Percentiles rank a stretch among this genome's conserved stretches.
Conservation (phyloP, 768 basidiomycete genomes). For the Sarcomyxa edulis region DNA sequence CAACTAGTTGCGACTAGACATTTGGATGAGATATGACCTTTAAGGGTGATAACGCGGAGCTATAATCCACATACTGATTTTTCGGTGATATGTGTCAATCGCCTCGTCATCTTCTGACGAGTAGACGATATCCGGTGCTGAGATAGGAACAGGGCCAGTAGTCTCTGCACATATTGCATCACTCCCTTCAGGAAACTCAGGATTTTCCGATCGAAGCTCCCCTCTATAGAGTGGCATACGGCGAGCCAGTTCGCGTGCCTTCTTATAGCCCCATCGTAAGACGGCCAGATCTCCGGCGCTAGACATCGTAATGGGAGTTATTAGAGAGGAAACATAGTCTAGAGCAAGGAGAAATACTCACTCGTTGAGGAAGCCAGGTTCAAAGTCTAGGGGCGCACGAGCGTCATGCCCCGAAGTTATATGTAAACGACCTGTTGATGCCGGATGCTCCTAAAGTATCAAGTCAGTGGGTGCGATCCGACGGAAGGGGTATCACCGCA, state of each 20-base stretch:
- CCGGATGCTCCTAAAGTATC: slow-evolving; percentile 34
- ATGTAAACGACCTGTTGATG: slow-evolving; percentile 42
- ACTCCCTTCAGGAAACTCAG: not conserved
- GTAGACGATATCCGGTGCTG: slow-evolving; percentile 4
- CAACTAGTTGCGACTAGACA: slow-evolving; percentile 15
- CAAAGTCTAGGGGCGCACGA: slow-evolving; percentile 36
- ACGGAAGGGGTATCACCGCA: slow-evolving; percentile 12
- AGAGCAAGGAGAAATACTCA: slow-evolving; percentile 16
- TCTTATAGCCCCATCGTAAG: slow-evolving; percentile 50
- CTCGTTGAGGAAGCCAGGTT: slow-evolving; percentile 39
- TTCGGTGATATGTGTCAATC: slow-evolving; percentile 21
- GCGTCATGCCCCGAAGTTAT: slow-evolving; percentile 35
- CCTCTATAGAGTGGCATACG: slow-evolving; percentile 25
- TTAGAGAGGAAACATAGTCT: not conserved
- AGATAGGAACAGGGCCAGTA: slow-evolving; percentile 2
- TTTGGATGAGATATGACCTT: too few relatives aligned
- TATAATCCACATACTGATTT: slow-evolving; percentile 19
- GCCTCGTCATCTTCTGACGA: slow-evolving; percentile 3
- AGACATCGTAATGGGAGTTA: too few relatives aligned
- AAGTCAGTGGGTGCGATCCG: not conserved
- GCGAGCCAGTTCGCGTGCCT: slow-evolving; percentile 44
- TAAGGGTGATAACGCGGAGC: not conserved
- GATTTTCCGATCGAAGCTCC: slow-evolving; percentile 1
- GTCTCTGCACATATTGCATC: not conserved
- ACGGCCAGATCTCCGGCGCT: slow-evolving; percentile 38